phyloP scores from a whole-genome alignment of 2,329 filamentous ascomycete species.

The Colletotrichum lindemuthianum region DNA sequence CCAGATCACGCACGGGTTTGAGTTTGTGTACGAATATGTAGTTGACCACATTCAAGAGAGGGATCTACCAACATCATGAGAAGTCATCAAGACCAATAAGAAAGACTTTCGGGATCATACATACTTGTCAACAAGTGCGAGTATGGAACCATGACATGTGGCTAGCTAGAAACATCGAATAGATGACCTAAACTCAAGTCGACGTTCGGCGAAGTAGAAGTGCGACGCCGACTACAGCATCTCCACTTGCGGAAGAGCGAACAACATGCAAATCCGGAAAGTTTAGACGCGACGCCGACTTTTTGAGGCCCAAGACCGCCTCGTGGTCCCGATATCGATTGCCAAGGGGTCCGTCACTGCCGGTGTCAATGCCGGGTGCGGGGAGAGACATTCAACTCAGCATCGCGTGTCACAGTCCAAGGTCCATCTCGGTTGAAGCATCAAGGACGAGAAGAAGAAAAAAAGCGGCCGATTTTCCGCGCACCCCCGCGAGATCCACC shows the following conservation, averaged over 20 bases:
- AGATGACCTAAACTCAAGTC: too few relatives aligned
- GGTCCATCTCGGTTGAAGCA: conserved; percentile 2
- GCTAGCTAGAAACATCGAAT: too few relatives aligned
- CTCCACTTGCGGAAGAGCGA: background rate
- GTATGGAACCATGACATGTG: too few relatives aligned
- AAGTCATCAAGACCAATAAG: too few relatives aligned
- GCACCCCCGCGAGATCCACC: conserved; percentile 27
- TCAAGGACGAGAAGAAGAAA: background rate
- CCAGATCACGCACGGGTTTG: too few relatives aligned
- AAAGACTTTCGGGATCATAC: too few relatives aligned
- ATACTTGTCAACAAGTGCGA: too few relatives aligned
- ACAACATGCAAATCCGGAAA: background rate
- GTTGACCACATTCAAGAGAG: too few relatives aligned
- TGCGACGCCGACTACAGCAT: too few relatives aligned
- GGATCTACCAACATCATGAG: too few relatives aligned
- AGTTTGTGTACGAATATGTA: too few relatives aligned
- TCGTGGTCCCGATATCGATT: conserved; percentile 23
- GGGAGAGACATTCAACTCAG: background rate
- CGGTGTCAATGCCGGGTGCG: conserved; percentile 27
- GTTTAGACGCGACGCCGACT: background rate
- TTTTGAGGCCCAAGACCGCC: conserved; percentile 13
- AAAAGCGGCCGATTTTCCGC: background rate
- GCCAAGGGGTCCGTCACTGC: conserved; percentile 26
- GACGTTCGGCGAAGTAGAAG: too few relatives aligned
- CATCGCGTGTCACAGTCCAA: background rate